These are phyloP conservation scores for Sugiyamaella pinicola DNA, from an alignment of 1,139 yeast genomes.

Conservation along the genomic window DNA sequence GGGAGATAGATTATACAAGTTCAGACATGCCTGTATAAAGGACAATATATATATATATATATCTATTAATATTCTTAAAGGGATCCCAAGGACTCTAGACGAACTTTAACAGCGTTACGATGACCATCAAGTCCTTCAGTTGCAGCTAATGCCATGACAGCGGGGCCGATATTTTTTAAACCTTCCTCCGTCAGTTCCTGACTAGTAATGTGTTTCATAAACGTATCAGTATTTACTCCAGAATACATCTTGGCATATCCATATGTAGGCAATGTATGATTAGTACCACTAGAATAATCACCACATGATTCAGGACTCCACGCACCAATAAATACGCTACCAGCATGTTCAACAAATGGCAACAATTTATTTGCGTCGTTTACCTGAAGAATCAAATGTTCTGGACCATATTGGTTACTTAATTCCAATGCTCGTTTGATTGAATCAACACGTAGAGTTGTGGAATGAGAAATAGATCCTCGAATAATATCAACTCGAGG, in stretches of 20 bases:
- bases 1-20: too few species aligned
- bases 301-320: conserved; percentile 98
- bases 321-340: conserved; percentile 94
- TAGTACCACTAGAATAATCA: conserved; percentile 96
- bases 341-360: conserved; percentile 82
- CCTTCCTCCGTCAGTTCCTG: conserved; percentile 90
- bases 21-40: too few species aligned
- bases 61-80: too few species aligned
- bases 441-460: conserved; percentile 66
- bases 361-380: conserved; percentile 75
- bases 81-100: conserved; percentile 64
- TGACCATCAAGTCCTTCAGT: conserved; percentile 97
- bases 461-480: conserved; percentile 88
- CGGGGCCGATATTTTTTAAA: conserved; percentile 81
- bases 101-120: conserved; percentile 90
- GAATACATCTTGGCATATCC: conserved; percentile 98
- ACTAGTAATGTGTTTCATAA: conserved; percentile 91
- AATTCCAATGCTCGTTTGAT: conserved; percentile 78
- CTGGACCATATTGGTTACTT: conserved; percentile 94
- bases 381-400: conserved; percentile 90
- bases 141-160: conserved; percentile 95
- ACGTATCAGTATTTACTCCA: conserved; percentile 94
- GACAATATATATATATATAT: too few species aligned
- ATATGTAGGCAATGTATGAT: conserved; percentile 96
- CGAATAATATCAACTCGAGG: conserved; percentile 95